Evolutionary conservation across 257 asterid genomes (phyloP).

Genomic region (Asclepias syriaca): DNA sequence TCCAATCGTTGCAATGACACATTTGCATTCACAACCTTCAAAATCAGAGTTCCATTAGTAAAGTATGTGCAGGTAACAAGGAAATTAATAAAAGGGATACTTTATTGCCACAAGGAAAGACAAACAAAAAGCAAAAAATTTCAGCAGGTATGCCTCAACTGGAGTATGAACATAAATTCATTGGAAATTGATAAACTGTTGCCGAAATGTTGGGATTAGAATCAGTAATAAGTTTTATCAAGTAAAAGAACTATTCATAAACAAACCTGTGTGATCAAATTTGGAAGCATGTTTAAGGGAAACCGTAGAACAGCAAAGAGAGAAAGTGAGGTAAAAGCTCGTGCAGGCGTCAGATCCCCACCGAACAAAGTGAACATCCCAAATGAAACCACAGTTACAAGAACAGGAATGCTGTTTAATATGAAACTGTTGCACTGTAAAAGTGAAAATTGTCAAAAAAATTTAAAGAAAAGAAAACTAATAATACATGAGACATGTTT

Average conservation of each 20-base stretch:
- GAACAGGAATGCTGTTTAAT: conserved; percentile 74
- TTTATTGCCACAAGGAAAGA: not conserved
- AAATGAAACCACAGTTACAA: conserved; percentile 80
- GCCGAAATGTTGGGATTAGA: not conserved
- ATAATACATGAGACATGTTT: not conserved
- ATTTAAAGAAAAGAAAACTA: not conserved
- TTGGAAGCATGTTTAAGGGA: conserved; percentile 83
- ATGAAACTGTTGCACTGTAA: conserved; percentile 80
- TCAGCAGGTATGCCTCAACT: not conserved
- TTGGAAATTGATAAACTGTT: no score
- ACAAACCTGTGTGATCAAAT: conserved; percentile 74
- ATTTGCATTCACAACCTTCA: conserved; percentile 84
- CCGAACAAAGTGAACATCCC: conserved; percentile 75
- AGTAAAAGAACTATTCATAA: not conserved
- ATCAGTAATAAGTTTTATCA: not conserved
- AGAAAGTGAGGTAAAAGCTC: conserved; percentile 86
- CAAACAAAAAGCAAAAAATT: no score
- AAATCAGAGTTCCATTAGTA: conserved; percentile 14
- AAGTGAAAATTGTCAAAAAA: not conserved
- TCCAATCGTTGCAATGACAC: conserved; percentile 80
- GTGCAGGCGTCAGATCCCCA: conserved; percentile 83
- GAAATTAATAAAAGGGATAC: not conserved
- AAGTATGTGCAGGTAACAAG: not conserved
- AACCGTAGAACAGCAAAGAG: conserved; percentile 65
- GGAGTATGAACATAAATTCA: not conserved